These are phyloP conservation scores for Candida dubliniensis DNA, from an alignment of 1,139 yeast species.

Conservation along the genomic window DNA sequence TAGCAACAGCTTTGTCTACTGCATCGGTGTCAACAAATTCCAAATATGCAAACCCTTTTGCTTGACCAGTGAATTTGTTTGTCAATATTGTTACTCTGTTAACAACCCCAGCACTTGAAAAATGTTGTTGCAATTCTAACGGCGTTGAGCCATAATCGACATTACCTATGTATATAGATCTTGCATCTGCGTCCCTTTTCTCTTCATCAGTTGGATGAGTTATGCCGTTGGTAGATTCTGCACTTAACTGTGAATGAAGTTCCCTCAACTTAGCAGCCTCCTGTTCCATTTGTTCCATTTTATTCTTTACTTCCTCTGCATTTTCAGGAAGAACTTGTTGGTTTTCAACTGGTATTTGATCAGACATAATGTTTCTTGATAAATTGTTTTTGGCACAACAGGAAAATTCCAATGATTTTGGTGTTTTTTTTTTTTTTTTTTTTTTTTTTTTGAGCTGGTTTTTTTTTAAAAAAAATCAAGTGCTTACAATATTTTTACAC, in stretches of 20 bases:
- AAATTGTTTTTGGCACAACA: neutral
- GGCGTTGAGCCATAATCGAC: slow-evolving; percentile 83
- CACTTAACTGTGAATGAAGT: slow-evolving; percentile 23
- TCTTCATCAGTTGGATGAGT: slow-evolving; percentile 27
- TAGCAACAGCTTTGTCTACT: slow-evolving; percentile 63
- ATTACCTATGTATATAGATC: slow-evolving; percentile 85
- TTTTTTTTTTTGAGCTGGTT: slow-evolving; percentile 6
- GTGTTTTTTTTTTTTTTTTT: neutral
- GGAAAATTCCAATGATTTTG: neutral
- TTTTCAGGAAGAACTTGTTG: slow-evolving; percentile 11
- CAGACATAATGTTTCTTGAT: slow-evolving; percentile 17
- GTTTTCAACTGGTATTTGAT: slow-evolving; percentile 16
- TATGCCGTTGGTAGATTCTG: slow-evolving; percentile 10
- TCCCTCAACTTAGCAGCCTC: slow-evolving; percentile 31
- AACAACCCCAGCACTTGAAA: slow-evolving; percentile 72
- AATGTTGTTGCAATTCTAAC: slow-evolving; percentile 76
- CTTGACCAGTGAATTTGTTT: slow-evolving; percentile 72
- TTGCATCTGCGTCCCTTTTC: slow-evolving; percentile 57
- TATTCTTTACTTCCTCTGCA: slow-evolving; percentile 5
- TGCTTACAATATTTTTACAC: neutral
- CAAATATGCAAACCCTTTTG: slow-evolving; percentile 84
- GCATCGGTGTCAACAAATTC: slow-evolving; percentile 68
- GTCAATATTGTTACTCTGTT: slow-evolving; percentile 80
- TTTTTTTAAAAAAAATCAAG: too few relatives aligned
- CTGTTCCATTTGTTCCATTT: slow-evolving; percentile 28